Conservation (phyloP, 2,329 filamentous ascomycete genomes). For the Aspergillus pseudoglaucus region DNA sequence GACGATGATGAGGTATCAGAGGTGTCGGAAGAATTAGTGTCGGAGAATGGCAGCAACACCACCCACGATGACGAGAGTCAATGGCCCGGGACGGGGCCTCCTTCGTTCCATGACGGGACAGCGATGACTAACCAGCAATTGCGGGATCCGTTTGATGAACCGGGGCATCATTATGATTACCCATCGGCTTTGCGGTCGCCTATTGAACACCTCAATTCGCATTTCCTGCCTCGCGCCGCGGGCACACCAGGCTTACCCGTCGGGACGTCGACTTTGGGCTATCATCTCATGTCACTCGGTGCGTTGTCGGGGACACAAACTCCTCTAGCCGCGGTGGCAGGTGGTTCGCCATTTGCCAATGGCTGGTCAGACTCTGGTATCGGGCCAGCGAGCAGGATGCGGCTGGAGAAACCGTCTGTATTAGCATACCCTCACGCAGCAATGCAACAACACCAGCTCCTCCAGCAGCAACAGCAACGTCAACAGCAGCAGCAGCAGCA, state of each 20-base stretch:
- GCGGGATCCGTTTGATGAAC: slow-evolving; percentile 24
- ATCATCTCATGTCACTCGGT: slow-evolving; percentile 43
- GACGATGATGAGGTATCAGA: slow-evolving; percentile 45
- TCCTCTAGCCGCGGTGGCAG: slow-evolving; percentile 41
- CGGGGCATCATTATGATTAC: slow-evolving; percentile 9
- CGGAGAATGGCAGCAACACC: slow-evolving; percentile 12
- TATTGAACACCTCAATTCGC: slow-evolving; percentile 33
- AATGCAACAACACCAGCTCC: slow-evolving; percentile 19
- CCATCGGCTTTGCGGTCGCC: slow-evolving; percentile 31
- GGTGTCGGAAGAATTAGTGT: slow-evolving; percentile 27
- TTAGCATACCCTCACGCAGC: slow-evolving; percentile 9
- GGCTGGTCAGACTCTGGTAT: slow-evolving; percentile 29
- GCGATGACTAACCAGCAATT: slow-evolving; percentile 18
- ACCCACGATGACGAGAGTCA: slow-evolving; percentile 4
- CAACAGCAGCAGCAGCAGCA: too few species aligned
- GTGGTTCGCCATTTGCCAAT: slow-evolving; percentile 35
- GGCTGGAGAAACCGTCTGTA: slow-evolving; percentile 9
- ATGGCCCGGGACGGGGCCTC: slow-evolving; percentile 14
- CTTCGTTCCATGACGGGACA: slow-evolving; percentile 26
- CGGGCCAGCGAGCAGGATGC: slow-evolving; percentile 13
- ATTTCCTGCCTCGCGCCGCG: slow-evolving; percentile 37
- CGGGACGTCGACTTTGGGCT: slow-evolving; percentile 44
- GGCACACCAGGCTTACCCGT: slow-evolving; percentile 44
- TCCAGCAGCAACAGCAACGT: not conserved
- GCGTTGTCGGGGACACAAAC: slow-evolving; percentile 45